Conservation (phyloP, 1,284 basidiomycete species). For the Phlebopus sp. region DNA sequence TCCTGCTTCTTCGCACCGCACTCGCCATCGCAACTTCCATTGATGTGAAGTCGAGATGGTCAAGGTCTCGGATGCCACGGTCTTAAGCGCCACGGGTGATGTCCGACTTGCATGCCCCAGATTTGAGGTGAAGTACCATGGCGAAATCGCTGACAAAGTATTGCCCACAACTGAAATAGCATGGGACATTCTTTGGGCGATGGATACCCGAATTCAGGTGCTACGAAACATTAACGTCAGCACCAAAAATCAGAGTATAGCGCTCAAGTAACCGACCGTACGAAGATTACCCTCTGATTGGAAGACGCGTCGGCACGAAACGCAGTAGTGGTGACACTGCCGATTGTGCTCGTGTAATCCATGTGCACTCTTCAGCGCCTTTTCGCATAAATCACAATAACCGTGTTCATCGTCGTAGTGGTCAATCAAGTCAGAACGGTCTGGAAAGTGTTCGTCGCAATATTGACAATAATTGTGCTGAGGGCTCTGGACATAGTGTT, state of each 20-base stretch:
- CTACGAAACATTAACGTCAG: constrained; percentile 14
- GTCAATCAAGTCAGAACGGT: constrained; percentile 21
- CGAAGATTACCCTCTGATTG: constrained; percentile 36
- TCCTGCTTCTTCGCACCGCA: constrained; percentile 38
- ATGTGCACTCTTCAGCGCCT: constrained; percentile 35
- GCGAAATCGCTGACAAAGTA: constrained; percentile 44
- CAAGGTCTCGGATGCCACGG: constrained; percentile 33
- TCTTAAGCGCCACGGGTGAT: constrained; percentile 35
- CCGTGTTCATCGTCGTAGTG: constrained; percentile 38
- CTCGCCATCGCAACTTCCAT: constrained; percentile 4
- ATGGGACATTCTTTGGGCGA: constrained; percentile 34
- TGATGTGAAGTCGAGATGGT: constrained; percentile 36
- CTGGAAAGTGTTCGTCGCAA: constrained; percentile 39
- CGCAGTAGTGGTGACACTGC: constrained; percentile 50
- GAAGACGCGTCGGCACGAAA: constrained; percentile 43
- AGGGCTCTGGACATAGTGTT: constrained; percentile 29
- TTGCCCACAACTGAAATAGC: constrained; percentile 40
- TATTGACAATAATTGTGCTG: constrained; percentile 38
- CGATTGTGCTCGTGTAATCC: constrained; percentile 48
- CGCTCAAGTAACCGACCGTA: constrained; percentile 4
- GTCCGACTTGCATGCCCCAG: constrained; percentile 41
- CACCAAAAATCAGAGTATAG: constrained; percentile 1
- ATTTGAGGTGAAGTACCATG: constrained; percentile 47
- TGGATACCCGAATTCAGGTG: constrained; percentile 42
- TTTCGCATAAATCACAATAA: constrained; percentile 41